Evolutionary conservation across 2,329 filamentous ascomycete species (phyloP).

Genomic region (Pseudofabraea citricarpa): DNA sequence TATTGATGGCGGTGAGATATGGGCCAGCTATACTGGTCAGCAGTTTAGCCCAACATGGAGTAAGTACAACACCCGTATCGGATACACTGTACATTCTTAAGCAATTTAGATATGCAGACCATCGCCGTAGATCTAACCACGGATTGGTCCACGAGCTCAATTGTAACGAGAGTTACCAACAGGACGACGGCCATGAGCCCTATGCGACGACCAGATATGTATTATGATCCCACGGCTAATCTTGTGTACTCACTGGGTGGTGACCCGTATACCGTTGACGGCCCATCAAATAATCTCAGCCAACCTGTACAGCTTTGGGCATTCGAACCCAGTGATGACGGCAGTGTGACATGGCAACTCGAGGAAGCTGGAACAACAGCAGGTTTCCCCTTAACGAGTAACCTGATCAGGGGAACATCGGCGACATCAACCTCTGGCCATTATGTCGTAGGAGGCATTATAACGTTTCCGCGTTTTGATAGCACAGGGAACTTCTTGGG

Average conservation of each 20-base stretch:
- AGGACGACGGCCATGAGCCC: neutral
- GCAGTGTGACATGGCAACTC: slow-evolving; percentile 4
- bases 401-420: neutral
- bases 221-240: slow-evolving; percentile 4
- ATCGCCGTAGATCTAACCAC: neutral
- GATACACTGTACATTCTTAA: no score
- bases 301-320: slow-evolving; percentile 5
- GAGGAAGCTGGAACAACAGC: slow-evolving; percentile 3
- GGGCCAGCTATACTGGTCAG: neutral
- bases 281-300: neutral
- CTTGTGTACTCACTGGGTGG: slow-evolving; percentile 9
- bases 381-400: slow-evolving; percentile 3
- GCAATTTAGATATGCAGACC: neutral
- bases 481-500: neutral
- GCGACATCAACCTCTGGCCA: neutral
- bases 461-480: no score
- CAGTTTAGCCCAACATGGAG: neutral
- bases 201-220: slow-evolving; percentile 6
- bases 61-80: no score
- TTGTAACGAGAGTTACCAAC: neutral
- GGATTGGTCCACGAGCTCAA: neutral
- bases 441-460: slow-evolving; percentile 2
- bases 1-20: neutral
- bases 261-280: neutral
- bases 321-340: slow-evolving; percentile 4